Evolutionary conservation across 305 asterid genomes (phyloP).

Genomic region (Fraxinus greggii): DNA sequence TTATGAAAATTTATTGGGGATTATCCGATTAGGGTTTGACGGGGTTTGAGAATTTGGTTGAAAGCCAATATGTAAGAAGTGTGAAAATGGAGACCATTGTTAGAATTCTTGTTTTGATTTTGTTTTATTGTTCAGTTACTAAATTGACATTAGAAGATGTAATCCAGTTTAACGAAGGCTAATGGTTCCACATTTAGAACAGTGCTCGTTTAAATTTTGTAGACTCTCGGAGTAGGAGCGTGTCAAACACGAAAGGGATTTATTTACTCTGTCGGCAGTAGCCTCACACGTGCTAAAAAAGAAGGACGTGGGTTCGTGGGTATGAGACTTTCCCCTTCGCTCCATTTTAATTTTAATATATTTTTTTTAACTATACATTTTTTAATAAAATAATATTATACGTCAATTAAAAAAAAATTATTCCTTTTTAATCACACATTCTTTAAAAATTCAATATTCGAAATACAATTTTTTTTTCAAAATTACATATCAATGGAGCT

Average conservation of each 20-base stretch:
- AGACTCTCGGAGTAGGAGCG: not conserved
- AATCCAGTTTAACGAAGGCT: not conserved
- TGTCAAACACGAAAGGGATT: conserved; percentile 4
- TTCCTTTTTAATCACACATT: no score
- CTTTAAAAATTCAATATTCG: not conserved
- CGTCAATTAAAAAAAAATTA: no score
- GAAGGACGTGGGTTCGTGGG: not conserved
- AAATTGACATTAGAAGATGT: not conserved
- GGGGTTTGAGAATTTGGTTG: conserved; percentile 34
- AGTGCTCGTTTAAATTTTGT: not conserved
- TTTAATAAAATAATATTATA: no score
- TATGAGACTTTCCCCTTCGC: not conserved
- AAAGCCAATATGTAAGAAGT: conserved; percentile 10
- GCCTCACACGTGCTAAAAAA: not conserved
- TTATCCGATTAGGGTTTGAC: conserved; percentile 35
- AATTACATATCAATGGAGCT: not conserved
- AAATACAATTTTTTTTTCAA: not conserved
- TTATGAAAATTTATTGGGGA: conserved; percentile 8
- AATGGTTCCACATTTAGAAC: not conserved
- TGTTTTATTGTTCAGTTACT: not conserved
- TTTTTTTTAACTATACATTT: no score
- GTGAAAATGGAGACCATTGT: conserved; percentile 21
- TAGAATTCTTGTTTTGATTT: not conserved
- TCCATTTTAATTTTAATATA: no score
- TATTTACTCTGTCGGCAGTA: not conserved